phyloP scores from a whole-genome alignment of 192 early-diverging fungal species.

The Spinellus fusiger region DNA sequence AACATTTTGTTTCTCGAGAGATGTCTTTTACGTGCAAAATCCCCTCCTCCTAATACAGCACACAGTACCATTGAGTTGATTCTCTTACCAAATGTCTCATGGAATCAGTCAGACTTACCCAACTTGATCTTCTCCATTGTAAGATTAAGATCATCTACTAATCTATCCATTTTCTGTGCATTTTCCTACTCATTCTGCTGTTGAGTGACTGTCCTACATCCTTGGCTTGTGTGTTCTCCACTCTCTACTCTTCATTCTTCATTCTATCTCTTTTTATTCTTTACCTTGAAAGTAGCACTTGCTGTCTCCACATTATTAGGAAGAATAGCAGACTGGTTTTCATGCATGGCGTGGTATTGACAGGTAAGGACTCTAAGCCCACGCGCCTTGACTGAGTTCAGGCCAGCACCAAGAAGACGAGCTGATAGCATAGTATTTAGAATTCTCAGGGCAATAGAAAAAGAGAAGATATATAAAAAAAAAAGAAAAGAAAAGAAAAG shows the following conservation, averaged over 20 bases:
- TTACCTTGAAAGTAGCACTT: constrained; percentile 70
- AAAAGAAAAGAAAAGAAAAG: too few species aligned
- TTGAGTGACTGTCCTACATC: too few species aligned
- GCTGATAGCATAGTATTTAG: background rate
- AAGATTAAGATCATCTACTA: constrained; percentile 59
- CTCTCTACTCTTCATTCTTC: background rate
- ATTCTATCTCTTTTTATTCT: background rate
- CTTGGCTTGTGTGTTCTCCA: background rate
- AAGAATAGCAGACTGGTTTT: constrained; percentile 52
- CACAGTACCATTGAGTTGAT: background rate
- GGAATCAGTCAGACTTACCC: constrained; percentile 43
- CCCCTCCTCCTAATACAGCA: constrained; percentile 66
- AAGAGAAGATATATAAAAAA: background rate
- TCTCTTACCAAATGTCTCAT: constrained; percentile 5
- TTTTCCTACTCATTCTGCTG: constrained; percentile 66
- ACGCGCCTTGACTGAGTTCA: background rate
- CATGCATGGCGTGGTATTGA: constrained; percentile 35
- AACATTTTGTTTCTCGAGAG: constrained; percentile 80
- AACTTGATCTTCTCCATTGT: constrained; percentile 67
- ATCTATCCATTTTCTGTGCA: constrained; percentile 55
- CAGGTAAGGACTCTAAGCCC: background rate
- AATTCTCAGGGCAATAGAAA: background rate
- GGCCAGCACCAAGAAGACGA: background rate
- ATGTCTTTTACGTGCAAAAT: constrained; percentile 78
- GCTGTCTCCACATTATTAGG: constrained; percentile 65